These are phyloP conservation scores for Medicago ruthenica DNA, from an alignment of 306 rosid species.

Conservation along the genomic window DNA sequence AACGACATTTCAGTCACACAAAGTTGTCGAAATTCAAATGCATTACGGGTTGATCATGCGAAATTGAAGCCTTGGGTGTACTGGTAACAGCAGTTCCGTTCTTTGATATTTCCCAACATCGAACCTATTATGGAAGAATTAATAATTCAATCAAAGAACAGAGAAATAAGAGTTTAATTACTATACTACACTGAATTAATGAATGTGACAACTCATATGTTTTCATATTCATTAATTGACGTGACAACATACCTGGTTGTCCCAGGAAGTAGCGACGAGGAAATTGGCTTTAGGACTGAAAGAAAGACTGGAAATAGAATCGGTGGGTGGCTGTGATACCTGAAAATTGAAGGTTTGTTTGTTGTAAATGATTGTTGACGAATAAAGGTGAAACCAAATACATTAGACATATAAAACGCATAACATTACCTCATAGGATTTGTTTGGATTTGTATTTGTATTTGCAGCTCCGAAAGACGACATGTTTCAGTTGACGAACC, in stretches of 20 bases:
- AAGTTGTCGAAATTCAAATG: background rate
- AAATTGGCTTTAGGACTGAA: conserved; percentile 83
- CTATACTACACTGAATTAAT: too few species aligned
- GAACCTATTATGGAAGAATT: conserved; percentile 52
- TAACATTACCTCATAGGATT: conserved; percentile 57
- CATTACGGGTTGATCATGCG: conserved; percentile 81
- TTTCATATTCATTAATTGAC: too few species aligned
- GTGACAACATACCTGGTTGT: conserved; percentile 62
- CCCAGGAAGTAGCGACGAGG: conserved; percentile 86
- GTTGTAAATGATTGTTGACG: background rate
- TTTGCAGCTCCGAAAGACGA: conserved; percentile 47
- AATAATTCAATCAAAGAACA: conserved; percentile 15
- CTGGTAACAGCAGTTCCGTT: conserved; percentile 63
- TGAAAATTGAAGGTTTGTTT: conserved; percentile 38
- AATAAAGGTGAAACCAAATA: background rate
- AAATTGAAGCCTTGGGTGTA: conserved; percentile 80
- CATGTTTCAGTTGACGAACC: too few species aligned
- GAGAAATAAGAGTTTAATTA: too few species aligned
- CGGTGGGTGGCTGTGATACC: conserved; percentile 81
- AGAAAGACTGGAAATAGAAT: conserved; percentile 72
- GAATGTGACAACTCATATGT: too few species aligned
- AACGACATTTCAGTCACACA: conserved; percentile 6
- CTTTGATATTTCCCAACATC: conserved; percentile 80
- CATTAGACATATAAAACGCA: background rate
- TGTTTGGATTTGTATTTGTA: conserved; percentile 55